Evolutionary conservation across 495 filamentous ascomycete genomes (phyloP), one percentile per base, ranked within the genome.

Genomic region (Penicillium manginii): DNA sequence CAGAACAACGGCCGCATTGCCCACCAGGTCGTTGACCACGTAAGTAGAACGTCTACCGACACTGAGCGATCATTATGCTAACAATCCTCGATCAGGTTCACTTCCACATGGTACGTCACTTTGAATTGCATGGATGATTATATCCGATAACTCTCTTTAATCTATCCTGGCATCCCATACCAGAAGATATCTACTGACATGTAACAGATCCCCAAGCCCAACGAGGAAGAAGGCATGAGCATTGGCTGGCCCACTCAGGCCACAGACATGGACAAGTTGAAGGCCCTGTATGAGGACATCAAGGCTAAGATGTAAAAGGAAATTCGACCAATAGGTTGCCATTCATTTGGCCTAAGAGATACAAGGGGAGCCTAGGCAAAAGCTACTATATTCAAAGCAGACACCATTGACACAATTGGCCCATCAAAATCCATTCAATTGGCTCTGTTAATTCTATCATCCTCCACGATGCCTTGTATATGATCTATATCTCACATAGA

Each of bases 11-110:
- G 94, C 23, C 77, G 83, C 19, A 81, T 90, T 68, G 94, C 94
- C n/a, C 96, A 99, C 77, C 94, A 99, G 76, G 80, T 87, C 53
- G 96, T 99, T 58, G 89, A 89, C 61, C 94, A 99, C 78, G 94
- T 96, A 76, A 74, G 85, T 77, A 56, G 14, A 12, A n/a, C 45
- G 23, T 35, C 39, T n/a, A 1, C 15, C 33, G 21, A 10, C 35
- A 18, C 60, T 7, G 46, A 26, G 19, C 39, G 40, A 42, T 9
- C 56, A 31, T 14, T 10, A 17, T 32, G 29, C 52, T 60, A 46
- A 60, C 19, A 9, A 21, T 42, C 19, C 4, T 10, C 6, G 10
- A 31, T 37, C 63, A 91, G 88, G 88, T 94, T 32, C 93, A 97
- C 77, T 93, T 96, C 77, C 94, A 98, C 72, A 88, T 97, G 86